A percentile compares a stretch with the other conserved stretches of the same genome.
These are phyloP conservation scores for Pseudogymnoascus pannorum DNA, from an alignment of 2,329 filamentous ascomycete species.

Conservation along the genomic window DNA sequence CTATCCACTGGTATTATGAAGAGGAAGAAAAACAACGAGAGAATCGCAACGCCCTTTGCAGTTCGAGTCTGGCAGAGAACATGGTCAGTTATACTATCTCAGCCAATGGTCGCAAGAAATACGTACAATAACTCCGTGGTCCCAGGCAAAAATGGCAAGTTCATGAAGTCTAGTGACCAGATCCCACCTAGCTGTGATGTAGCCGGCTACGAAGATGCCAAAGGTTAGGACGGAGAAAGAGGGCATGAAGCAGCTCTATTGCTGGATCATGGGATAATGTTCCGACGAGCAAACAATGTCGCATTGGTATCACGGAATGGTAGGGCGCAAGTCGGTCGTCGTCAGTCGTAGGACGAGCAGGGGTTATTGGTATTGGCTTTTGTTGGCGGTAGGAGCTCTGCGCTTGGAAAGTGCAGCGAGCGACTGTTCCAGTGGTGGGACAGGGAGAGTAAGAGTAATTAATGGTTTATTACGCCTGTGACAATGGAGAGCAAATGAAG, in stretches of 20 bases:
- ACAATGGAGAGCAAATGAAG: not conserved
- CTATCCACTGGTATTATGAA: slow-evolving; percentile 78
- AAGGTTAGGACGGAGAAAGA: slow-evolving; percentile 92
- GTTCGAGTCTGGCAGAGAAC: slow-evolving; percentile 60
- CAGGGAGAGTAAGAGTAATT: slow-evolving; percentile 3
- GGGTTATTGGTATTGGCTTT: not conserved
- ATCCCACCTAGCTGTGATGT: slow-evolving; percentile 99
- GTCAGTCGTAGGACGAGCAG: not conserved
- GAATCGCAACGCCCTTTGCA: slow-evolving; percentile 72
- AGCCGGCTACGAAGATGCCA: slow-evolving; percentile 98
- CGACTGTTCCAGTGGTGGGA: not conserved
- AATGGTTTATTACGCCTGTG: not conserved
- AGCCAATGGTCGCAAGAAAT: not conserved
- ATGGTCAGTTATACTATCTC: slow-evolving; percentile 11
- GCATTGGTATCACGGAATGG: slow-evolving; percentile 9
- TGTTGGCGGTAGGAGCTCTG: not conserved
- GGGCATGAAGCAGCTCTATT: slow-evolving; percentile 61
- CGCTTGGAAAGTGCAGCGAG: not conserved
- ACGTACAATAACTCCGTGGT: slow-evolving; percentile 92
- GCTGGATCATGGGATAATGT: slow-evolving; percentile 15
- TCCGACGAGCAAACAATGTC: slow-evolving; percentile 1
- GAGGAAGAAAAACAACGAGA: slow-evolving; percentile 78
- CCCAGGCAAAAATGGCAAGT: slow-evolving; percentile 93
- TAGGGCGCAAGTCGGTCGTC: not conserved
- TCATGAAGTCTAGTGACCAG: slow-evolving; percentile 95